phyloP scores from a whole-genome alignment of 192 early-diverging fungal species.

The Haplosporangium gracile region DNA sequence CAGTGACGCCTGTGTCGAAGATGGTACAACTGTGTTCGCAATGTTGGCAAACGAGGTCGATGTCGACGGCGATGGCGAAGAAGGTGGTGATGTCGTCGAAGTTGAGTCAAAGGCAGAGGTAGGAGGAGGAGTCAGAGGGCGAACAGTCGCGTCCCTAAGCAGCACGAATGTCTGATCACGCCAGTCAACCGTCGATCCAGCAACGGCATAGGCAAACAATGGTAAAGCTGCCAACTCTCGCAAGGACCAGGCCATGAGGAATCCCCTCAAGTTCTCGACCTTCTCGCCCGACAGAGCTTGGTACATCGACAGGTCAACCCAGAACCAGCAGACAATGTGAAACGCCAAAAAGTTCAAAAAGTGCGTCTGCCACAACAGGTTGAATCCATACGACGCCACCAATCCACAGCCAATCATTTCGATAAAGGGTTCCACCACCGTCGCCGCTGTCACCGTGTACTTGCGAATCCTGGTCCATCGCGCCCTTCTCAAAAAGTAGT shows the following conservation, averaged over 20 bases:
- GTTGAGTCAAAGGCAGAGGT: not conserved
- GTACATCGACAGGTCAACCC: slow-evolving; percentile 71
- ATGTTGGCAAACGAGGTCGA: slow-evolving; percentile 28
- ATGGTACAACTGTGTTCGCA: slow-evolving; percentile 49
- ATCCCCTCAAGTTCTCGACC: slow-evolving; percentile 56
- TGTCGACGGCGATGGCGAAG: slow-evolving; percentile 6
- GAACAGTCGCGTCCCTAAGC: slow-evolving; percentile 72
- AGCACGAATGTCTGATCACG: slow-evolving; percentile 79
- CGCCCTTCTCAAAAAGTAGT: slow-evolving; percentile 88
- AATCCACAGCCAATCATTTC: slow-evolving; percentile 87
- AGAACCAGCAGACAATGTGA: slow-evolving; percentile 73
- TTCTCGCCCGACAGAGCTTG: slow-evolving; percentile 40
- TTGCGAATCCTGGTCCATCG: slow-evolving; percentile 96
- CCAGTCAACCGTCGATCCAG: slow-evolving; percentile 89
- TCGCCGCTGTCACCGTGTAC: slow-evolving; percentile 91
- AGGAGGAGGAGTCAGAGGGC: slow-evolving; percentile 12
- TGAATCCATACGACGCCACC: slow-evolving; percentile 77
- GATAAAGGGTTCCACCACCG: slow-evolving; percentile 91
- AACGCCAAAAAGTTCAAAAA: slow-evolving; percentile 62
- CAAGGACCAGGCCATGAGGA: slow-evolving; percentile 82
- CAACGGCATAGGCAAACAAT: slow-evolving; percentile 83
- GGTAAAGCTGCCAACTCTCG: slow-evolving; percentile 90
- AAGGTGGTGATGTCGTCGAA: not conserved
- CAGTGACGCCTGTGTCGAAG: slow-evolving; percentile 34
- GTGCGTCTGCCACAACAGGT: slow-evolving; percentile 65